Evolutionary conservation across 1,139 yeast genomes (phyloP), one percentile per base, ranked within the genome.

Genomic region (Taphrina flavorubra): DNA sequence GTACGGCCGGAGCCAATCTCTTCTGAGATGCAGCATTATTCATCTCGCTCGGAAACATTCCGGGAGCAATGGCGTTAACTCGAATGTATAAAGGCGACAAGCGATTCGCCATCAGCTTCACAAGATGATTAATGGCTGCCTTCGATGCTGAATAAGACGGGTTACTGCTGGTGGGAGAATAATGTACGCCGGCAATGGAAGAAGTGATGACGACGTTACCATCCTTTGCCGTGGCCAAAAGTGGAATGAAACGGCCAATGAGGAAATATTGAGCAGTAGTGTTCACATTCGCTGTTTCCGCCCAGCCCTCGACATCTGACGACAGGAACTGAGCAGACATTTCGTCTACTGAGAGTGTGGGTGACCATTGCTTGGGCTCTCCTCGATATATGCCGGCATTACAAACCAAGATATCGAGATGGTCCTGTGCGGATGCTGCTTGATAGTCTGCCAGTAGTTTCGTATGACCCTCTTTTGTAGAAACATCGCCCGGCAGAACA

Each of bases 101-200:
- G 46, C 68, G 70, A 16, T 73, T 62, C 14, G 74, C 72, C 20
- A 72, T 59, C 63, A 72, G 69, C 58, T 72, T 72, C 20, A 65
- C 71, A 47, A 72, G 70, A 36, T 72, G 74, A 34, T 68, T 70
- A 10, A 70, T 65, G 4, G 74, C 74, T 6, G 74, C 74, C 57
- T 72, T 72, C 36, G 72, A 60, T 31, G 69, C 73, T 47, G 55
- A 62, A 62, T 72, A 72, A 36, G 58, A 49, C 14, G 63, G 57
- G 39, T 63, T 63, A 20, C 67, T 63, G 56, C 55, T 55, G 31
- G 25, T 72, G 11, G 71, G 62, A 18, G 64, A 61, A 18, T 72
- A 65, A 63, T 71, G 61, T 61, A 69, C 69, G 14, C 74, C 74
- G 13, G 68, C 74, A 59, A 72, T 71, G 5, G 71, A 68, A 40